Evolutionary conservation across 495 filamentous ascomycete genomes (phyloP).

Genomic region (Collariella sp.): DNA sequence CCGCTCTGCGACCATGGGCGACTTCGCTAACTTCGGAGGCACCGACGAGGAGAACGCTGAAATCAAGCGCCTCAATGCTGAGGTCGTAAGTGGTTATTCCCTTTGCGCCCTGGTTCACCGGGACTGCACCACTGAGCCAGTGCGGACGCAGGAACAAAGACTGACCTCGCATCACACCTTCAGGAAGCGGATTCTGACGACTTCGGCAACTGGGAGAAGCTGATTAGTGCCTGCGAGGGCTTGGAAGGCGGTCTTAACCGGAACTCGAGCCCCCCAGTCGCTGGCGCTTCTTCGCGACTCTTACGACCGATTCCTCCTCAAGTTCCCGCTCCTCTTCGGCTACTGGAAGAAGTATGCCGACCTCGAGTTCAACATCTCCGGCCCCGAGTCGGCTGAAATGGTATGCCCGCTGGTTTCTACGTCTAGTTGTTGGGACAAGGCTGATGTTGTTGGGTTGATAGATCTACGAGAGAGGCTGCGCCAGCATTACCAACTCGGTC

Average conservation of each 20-base stretch:
- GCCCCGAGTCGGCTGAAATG: slow-evolving; percentile 96
- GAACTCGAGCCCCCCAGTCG: slow-evolving; percentile 90
- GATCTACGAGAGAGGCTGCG: slow-evolving; percentile 93
- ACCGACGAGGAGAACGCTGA: slow-evolving; percentile 81
- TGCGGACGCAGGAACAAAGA: not conserved
- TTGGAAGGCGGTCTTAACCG: slow-evolving; percentile 92
- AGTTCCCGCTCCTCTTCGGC: slow-evolving; percentile 91
- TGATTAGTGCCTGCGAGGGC: slow-evolving; percentile 70
- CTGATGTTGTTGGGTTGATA: slow-evolving; percentile 28
- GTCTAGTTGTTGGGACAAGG: not conserved
- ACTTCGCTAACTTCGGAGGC: slow-evolving; percentile 55
- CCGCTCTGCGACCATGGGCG: slow-evolving; percentile 29
- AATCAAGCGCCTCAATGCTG: slow-evolving; percentile 65
- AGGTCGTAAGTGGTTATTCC: slow-evolving; percentile 56
- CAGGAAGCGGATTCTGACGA: slow-evolving; percentile 74
- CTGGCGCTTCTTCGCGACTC: slow-evolving; percentile 74
- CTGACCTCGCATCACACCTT: slow-evolving; percentile 3
- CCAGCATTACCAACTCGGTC: slow-evolving; percentile 85
- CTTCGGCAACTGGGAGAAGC: slow-evolving; percentile 92
- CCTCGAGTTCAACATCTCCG: slow-evolving; percentile 90
- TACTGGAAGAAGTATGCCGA: slow-evolving; percentile 99
- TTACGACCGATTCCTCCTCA: slow-evolving; percentile 89
- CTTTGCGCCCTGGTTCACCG: not conserved
- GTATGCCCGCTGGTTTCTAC: slow-evolving; percentile 37
- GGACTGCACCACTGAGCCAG: not conserved